phyloP scores from a whole-genome alignment of 352 stramenopile species.

The Phytophthora multivora region DNA sequence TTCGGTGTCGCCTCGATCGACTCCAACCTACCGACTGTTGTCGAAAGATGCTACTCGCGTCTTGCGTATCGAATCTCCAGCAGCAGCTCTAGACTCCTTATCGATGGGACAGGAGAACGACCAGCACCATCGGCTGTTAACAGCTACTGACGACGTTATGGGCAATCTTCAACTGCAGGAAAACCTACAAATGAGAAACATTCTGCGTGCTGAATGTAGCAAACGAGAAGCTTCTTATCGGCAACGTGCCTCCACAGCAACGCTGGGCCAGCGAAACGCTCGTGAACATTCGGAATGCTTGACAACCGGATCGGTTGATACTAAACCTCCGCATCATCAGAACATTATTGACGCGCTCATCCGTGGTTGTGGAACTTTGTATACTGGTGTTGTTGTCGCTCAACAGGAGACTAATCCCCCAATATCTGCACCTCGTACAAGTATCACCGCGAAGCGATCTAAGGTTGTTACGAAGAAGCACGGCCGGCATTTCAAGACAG shows the following conservation, averaged over 20 bases:
- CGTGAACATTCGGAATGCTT: slow-evolving; percentile 7
- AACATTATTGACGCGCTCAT: slow-evolving; percentile 41
- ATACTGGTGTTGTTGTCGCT: slow-evolving; percentile 33
- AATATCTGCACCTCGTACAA: slow-evolving; percentile 2
- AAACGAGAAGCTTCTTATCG: slow-evolving; percentile 27
- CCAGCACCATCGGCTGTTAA: slow-evolving; percentile 19
- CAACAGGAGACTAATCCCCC: slow-evolving; percentile 8
- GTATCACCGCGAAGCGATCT: slow-evolving; percentile 4
- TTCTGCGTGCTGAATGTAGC: slow-evolving; percentile 26
- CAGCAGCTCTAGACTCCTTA: slow-evolving; percentile 17
- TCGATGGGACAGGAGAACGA: slow-evolving; percentile 11
- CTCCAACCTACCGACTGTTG: slow-evolving; percentile 51
- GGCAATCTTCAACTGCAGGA: slow-evolving; percentile 35
- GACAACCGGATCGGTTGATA: slow-evolving; percentile 8
- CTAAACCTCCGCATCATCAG: slow-evolving; percentile 9
- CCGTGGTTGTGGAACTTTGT: slow-evolving; percentile 30
- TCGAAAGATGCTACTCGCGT: slow-evolving; percentile 58
- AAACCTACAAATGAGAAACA: slow-evolving; percentile 31
- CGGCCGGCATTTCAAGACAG: slow-evolving; percentile 39
- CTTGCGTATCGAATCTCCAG: slow-evolving; percentile 52
- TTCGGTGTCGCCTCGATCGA: slow-evolving; percentile 6
- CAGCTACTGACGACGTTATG: slow-evolving; percentile 32
- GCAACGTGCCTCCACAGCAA: slow-evolving; percentile 7
- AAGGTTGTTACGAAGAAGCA: slow-evolving; percentile 35
- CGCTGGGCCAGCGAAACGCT: slow-evolving; percentile 5